Evolutionary conservation across 1,139 yeast genomes (phyloP), one percentile per base, ranked within the genome.

Genomic region (Lodderomyces beijingensis): DNA sequence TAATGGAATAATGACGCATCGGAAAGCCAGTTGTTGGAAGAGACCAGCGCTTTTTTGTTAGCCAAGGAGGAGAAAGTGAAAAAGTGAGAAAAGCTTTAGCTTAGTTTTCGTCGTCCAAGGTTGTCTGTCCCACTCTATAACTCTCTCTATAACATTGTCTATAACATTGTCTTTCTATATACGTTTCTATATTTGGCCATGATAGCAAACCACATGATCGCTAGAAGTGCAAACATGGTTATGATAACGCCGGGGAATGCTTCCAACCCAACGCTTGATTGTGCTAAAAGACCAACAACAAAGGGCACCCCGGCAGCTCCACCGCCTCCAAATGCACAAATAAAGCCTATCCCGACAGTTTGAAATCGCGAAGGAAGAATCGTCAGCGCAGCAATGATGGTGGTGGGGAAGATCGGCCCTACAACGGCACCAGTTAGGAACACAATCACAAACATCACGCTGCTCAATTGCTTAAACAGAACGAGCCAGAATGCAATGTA

Each of bases 361-460:
- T 84, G 87, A 36, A 70, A 58, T 31, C 68, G 67, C 16, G 62
- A 57, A 0, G 95, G 95, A 28, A 86, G 54, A 2, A 77, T 61
- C 32, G 77, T 75, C 32, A 83, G 57, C 4, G 87, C 67, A 5
- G 83, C 70, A 9, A 83, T 74, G 35, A 83, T 76, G 0, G 84
- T 75, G 7, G 91, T 79, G 1, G 94, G 91, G 56, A 81, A 86
- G 4, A 84, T 62, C 1, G 96, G 95, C 0, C 95, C 96, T 19
- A 82, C 77, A 40, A 74, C 74, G 21, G 77, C 60, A 0, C 95
- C 95, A 27, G 78, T 63, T 8, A 72, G 27, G 30, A 79, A 76
- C 1, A 79, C 75, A 4, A 57, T 42, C 9, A 60, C 30, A 43
- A 60, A 57, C 34, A 67, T 56, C 10, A 38, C 9, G 8, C 25